Evolutionary conservation across 176 grass and related monocot species (phyloP).

Genomic region (Otatea glauca): DNA sequence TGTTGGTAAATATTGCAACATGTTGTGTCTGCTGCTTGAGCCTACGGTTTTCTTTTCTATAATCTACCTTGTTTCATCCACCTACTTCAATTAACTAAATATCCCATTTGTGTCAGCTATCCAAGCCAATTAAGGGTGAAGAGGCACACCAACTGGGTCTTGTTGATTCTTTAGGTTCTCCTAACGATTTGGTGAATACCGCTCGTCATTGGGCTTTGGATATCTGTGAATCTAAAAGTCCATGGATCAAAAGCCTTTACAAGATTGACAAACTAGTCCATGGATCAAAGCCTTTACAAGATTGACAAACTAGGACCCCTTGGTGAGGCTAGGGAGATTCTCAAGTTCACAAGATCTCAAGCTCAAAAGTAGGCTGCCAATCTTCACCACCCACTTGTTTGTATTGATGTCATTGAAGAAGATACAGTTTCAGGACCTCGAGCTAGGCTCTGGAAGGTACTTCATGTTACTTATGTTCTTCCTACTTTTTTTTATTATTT

Average conservation of each 20-base stretch:
- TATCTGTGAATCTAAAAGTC: constrained; percentile 69
- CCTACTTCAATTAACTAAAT: constrained; percentile 3
- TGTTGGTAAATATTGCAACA: background rate
- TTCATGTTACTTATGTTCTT: constrained; percentile 37
- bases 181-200: constrained; percentile 75
- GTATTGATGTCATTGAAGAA: too few relatives aligned
- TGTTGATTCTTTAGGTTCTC: constrained; percentile 80
- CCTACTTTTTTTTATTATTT: background rate
- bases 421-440: too few relatives aligned
- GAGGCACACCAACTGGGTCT: constrained; percentile 77
- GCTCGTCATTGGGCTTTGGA: constrained; percentile 82
- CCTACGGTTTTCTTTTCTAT: background rate
- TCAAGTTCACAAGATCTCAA: too few relatives aligned
- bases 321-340: too few relatives aligned
- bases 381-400: too few relatives aligned
- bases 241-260: constrained; percentile 91
- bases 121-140: constrained; percentile 75
- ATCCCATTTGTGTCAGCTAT: constrained; percentile 14
- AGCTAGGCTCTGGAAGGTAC: constrained; percentile 82
- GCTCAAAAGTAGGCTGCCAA: too few relatives aligned
- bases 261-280: constrained; percentile 81
- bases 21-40: too few relatives aligned
- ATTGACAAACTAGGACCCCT: background rate
- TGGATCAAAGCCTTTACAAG: constrained; percentile 91
- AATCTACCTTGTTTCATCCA: background rate